Conservation (phyloP, 2,329 filamentous ascomycete genomes). For the Colletotrichum sp. region DNA sequence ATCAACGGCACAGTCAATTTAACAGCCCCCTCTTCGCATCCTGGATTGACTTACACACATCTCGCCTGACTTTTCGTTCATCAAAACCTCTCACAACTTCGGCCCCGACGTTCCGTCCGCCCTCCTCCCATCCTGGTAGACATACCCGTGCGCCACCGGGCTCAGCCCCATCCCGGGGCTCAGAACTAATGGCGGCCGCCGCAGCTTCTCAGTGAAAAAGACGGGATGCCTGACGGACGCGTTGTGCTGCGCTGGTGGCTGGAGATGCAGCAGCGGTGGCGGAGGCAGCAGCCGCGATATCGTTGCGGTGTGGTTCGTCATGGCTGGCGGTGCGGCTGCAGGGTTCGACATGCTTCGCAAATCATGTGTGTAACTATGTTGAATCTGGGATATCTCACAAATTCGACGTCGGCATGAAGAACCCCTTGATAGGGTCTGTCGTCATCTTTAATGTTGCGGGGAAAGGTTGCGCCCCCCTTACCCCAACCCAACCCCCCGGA, state of each 20-base stretch:
- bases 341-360: neutral
- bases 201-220: slow-evolving; percentile 73
- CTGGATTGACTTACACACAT: neutral
- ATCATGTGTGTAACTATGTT: neutral
- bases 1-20: neutral
- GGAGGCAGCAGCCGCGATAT: neutral
- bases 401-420: neutral
- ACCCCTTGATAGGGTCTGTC: neutral
- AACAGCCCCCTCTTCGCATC: fast-evolving
- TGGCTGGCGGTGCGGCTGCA: neutral
- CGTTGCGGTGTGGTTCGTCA: slow-evolving; percentile 1
- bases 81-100: slow-evolving; percentile 38
- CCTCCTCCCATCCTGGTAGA: slow-evolving; percentile 54
- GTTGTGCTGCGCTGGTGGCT: slow-evolving; percentile 45
- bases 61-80: neutral
- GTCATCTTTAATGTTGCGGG: slow-evolving; percentile 19
- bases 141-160: slow-evolving; percentile 66
- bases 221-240: slow-evolving; percentile 72
- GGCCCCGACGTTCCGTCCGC: slow-evolving; percentile 30
- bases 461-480: neutral
- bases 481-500: neutral
- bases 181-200: slow-evolving; percentile 53
- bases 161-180: slow-evolving; percentile 33
- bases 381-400: neutral
- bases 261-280: slow-evolving; percentile 10